Evolutionary conservation across 2,329 filamentous ascomycete genomes (phyloP).

Genomic region (Akanthomyces uredinophilus): DNA sequence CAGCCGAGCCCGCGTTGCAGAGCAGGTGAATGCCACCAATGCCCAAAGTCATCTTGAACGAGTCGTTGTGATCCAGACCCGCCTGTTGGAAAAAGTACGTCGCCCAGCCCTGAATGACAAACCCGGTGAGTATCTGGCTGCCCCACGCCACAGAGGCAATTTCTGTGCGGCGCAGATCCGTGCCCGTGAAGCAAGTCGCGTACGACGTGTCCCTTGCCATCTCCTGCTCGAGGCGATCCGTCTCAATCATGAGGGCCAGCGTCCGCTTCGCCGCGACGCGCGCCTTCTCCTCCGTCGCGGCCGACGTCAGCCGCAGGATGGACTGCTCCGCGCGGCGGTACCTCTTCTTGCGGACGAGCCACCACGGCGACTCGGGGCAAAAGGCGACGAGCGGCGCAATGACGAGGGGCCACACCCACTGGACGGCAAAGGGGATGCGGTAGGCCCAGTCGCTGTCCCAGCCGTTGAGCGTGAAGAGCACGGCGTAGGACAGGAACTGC

Average conservation of each 20-base stretch:
- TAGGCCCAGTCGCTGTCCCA: slow-evolving; percentile 29
- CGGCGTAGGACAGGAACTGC: slow-evolving; percentile 28
- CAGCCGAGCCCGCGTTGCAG: too few relatives aligned
- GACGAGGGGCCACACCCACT: slow-evolving; percentile 29
- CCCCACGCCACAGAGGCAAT: slow-evolving; percentile 21
- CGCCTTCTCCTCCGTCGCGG: slow-evolving; percentile 11
- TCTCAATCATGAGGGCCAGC: slow-evolving; percentile 25
- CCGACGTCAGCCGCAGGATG: slow-evolving; percentile 11
- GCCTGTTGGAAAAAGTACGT: slow-evolving; percentile 35
- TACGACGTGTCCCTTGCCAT: slow-evolving; percentile 38
- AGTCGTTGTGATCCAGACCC: slow-evolving; percentile 20
- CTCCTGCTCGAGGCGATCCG: slow-evolving; percentile 37
- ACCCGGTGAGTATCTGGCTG: too few relatives aligned
- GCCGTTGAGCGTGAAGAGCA: slow-evolving; percentile 16
- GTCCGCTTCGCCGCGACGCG: neutral
- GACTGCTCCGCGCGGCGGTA: slow-evolving; percentile 17
- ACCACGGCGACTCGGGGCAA: slow-evolving; percentile 30
- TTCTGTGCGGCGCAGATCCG: slow-evolving; percentile 40
- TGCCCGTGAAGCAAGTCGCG: slow-evolving; percentile 41
- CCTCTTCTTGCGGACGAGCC: slow-evolving; percentile 34
- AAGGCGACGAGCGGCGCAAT: slow-evolving; percentile 23
- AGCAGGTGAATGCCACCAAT: too few relatives aligned
- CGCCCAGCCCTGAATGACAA: too few relatives aligned
- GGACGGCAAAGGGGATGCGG: slow-evolving; percentile 31
- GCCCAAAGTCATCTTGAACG: too few relatives aligned